These are phyloP conservation scores for Chrysanthemum lavandulifolium DNA, from an alignment of 129 eudicot species.

Conservation along the genomic window DNA sequence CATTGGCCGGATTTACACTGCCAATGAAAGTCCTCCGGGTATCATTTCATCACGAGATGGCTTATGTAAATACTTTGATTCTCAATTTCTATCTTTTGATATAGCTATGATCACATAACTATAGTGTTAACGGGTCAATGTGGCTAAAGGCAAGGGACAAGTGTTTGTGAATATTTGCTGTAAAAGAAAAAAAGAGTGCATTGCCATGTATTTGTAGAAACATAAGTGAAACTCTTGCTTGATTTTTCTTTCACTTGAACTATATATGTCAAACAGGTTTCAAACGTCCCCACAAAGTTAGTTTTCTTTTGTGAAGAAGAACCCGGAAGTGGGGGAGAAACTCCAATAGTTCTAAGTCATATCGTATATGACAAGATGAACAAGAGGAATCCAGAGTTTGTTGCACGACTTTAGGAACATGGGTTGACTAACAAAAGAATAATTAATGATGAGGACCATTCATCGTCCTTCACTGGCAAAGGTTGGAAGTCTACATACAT, in stretches of 20 bases:
- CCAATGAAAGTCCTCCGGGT: constrained; percentile 22
- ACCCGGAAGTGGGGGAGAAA: constrained; percentile 30
- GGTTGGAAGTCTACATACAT: constrained; percentile 22
- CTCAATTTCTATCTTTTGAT: background rate
- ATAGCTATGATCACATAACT: background rate
- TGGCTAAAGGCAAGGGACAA: too few relatives aligned
- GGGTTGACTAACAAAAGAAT: constrained; percentile 19
- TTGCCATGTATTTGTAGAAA: too few relatives aligned
- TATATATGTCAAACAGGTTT: constrained; percentile 20
- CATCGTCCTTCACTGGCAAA: constrained; percentile 6
- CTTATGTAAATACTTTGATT: constrained; percentile 35
- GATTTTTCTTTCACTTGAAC: too few relatives aligned
- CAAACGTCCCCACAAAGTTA: constrained; percentile 22
- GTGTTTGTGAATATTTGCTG: too few relatives aligned
- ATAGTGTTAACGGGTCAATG: too few relatives aligned
- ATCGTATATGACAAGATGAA: constrained; percentile 20
- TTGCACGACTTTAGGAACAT: constrained; percentile 11
- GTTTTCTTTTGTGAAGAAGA: constrained; percentile 30
- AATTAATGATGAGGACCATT: background rate
- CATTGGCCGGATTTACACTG: constrained; percentile 25
- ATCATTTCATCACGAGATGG: constrained; percentile 25
- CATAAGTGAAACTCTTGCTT: too few relatives aligned
- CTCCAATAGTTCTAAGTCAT: constrained; percentile 26
- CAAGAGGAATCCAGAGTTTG: constrained; percentile 15
- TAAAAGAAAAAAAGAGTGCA: too few relatives aligned